These are phyloP conservation scores for Pleodorina starrii DNA, from an alignment of 139 green algal species.

Conservation along the genomic window DNA sequence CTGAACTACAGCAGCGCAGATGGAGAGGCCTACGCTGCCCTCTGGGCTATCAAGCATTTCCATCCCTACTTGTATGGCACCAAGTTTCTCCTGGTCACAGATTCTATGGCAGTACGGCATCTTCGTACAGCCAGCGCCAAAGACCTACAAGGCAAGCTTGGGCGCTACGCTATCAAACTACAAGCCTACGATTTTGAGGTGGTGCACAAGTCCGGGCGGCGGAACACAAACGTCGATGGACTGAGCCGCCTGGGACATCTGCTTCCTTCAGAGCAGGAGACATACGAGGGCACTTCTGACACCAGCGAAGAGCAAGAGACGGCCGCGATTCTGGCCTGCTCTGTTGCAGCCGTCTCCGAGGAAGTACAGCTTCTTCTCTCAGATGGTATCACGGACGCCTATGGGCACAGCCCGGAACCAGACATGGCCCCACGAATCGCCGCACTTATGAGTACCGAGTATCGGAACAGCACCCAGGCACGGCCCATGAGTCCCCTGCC, in stretches of 20 bases:
- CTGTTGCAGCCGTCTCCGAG: too few relatives aligned
- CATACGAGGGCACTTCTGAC: not conserved
- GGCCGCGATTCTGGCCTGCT: too few relatives aligned
- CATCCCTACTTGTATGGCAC: slow-evolving; percentile 46
- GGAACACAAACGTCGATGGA: slow-evolving; percentile 44
- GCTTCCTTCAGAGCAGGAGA: too few relatives aligned
- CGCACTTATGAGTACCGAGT: not conserved
- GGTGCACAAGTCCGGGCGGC: not conserved
- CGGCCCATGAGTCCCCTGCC: not conserved
- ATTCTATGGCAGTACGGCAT: slow-evolving; percentile 32
- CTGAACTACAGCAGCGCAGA: slow-evolving; percentile 45
- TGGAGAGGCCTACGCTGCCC: slow-evolving; percentile 46
- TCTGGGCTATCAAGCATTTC: slow-evolving; percentile 42
- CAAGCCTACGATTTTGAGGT: slow-evolving; percentile 47
- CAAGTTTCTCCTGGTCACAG: slow-evolving; percentile 46
- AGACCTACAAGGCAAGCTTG: slow-evolving; percentile 28
- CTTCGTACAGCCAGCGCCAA: slow-evolving; percentile 7
- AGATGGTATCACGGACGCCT: not conserved
- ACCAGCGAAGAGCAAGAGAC: not conserved
- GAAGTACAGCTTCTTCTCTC: not conserved
- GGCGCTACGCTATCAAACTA: slow-evolving; percentile 45
- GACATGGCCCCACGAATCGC: not conserved
- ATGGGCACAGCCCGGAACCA: not conserved
- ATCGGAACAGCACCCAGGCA: too few relatives aligned
- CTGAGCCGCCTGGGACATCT: slow-evolving; percentile 27